Base-by-base conservation (phyloP, 257 asterid species). In the Perilla frutescens region DNA sequence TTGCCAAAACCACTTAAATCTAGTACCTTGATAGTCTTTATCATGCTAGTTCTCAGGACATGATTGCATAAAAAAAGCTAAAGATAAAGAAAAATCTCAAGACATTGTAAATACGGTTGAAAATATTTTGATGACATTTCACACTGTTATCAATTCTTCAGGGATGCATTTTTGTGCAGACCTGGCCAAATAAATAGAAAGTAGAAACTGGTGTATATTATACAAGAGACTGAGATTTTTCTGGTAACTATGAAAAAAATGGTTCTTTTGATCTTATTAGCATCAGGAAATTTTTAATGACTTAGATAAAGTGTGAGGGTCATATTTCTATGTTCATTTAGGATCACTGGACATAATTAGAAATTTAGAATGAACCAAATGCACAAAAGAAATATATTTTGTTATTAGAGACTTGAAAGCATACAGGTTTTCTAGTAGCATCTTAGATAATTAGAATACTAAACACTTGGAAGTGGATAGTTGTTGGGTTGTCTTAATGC, bases 101-200 rank as follows among this genome's bases (percentile, higher is more conserved):
- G 58, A 50, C 34, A 12, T 57, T 15, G 57, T 66, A 51, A 29
- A 57, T 56, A 14, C 57, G 73, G 77, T 70, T 34, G 6, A 7
- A 34, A 32, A 32, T 58, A 36, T 3, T 53, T 49, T 45, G 7
- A 20, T 20, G 1, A 20, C 26, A 20, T 20, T 20, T 20, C 26
- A 20, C 26, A 20, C 26, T 0, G 26, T 20, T 20, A 20, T 20
- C 26, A 20, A 20, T 20, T 20, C 26, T 20, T 20, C 26, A 20
- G 26, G 26, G 26, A 20, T 20, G 26, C 26, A 20, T 20, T 20
- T 20, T 20, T 8, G 37, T 55, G 36, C 61, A 55, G 34, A 15
- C 31, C 4, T 34, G 37, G 37, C 37, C 26, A 20, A 20, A 20
- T 20, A 20, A 20, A 34, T 34, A 34, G 4, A 34, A 34, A 34